Evolutionary conservation across 176 grass and related monocot genomes (phyloP).

Genomic region (Paspalum vaginatum): DNA sequence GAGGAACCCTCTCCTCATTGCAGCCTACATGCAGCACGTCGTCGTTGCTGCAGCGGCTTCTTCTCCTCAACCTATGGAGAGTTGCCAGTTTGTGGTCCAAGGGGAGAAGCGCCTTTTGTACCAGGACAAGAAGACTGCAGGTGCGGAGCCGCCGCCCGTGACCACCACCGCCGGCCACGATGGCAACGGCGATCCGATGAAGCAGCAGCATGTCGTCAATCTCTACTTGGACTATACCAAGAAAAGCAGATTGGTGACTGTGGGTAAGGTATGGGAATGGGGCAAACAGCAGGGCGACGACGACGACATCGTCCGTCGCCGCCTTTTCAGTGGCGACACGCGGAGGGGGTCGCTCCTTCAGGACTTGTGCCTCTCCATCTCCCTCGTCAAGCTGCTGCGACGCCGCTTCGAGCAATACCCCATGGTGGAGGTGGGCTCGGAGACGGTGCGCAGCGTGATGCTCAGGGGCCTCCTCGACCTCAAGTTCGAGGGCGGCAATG

Average conservation of each 20-base stretch:
- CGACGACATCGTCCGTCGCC: no score
- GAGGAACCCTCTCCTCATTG: background rate
- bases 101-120: conserved; percentile 18
- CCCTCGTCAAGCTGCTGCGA: conserved; percentile 38
- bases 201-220: no score
- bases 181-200: background rate
- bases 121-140: background rate
- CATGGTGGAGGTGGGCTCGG: conserved; percentile 3
- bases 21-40: background rate
- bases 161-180: background rate
- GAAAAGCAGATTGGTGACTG: background rate
- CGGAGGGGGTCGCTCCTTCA: background rate
- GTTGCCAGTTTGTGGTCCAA: conserved; percentile 22
- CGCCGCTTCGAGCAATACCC: conserved; percentile 47
- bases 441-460: background rate
- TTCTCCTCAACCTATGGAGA: background rate
- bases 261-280: background rate
- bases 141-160: no score
- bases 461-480: background rate
- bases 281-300: no score
- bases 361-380: conserved; percentile 13
- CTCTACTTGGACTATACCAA: no score
- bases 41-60: no score
- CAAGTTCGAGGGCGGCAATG: no score
- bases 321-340: no score